These are phyloP conservation scores for Plantago elongata DNA, from an alignment of 257 asterid species.

Conservation along the genomic window DNA sequence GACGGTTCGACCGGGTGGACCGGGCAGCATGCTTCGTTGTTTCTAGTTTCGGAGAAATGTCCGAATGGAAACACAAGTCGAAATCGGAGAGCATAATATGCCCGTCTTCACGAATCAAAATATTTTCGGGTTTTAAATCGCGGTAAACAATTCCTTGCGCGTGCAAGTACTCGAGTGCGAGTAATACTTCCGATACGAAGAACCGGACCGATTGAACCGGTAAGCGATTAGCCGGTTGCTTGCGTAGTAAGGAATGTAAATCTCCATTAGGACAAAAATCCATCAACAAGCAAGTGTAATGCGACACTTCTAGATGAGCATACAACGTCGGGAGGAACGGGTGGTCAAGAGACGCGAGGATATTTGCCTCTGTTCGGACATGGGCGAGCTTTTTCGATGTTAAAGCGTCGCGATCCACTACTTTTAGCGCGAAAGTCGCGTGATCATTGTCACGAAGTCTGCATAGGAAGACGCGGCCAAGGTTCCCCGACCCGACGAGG, in stretches of 20 bases:
- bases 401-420: conserved; percentile 63
- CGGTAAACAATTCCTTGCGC: conserved; percentile 78
- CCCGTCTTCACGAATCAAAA: conserved; percentile 71
- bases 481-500: conserved; percentile 82
- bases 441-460: conserved; percentile 77
- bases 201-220: conserved; percentile 56
- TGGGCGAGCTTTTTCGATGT: conserved; percentile 62
- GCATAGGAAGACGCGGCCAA: conserved; percentile 91
- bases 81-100: conserved; percentile 82
- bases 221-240: conserved; percentile 52
- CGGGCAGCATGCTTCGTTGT: not conserved
- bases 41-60: conserved; percentile 48
- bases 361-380: conserved; percentile 70
- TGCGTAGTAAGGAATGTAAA: conserved; percentile 66
- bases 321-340: conserved; percentile 84
- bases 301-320: conserved; percentile 75
- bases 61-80: conserved; percentile 63
- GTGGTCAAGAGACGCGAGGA: conserved; percentile 65
- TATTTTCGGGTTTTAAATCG: conserved; percentile 79
- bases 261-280: conserved; percentile 87
- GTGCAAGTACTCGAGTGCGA: conserved; percentile 73
- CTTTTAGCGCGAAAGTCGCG: conserved; percentile 81
- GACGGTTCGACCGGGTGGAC: not conserved
- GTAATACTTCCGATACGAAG: conserved; percentile 63
- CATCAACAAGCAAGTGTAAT: conserved; percentile 71